Base-by-base conservation (phyloP, 1,139 yeast genomes). In the Candida sanyaensis region DNA sequence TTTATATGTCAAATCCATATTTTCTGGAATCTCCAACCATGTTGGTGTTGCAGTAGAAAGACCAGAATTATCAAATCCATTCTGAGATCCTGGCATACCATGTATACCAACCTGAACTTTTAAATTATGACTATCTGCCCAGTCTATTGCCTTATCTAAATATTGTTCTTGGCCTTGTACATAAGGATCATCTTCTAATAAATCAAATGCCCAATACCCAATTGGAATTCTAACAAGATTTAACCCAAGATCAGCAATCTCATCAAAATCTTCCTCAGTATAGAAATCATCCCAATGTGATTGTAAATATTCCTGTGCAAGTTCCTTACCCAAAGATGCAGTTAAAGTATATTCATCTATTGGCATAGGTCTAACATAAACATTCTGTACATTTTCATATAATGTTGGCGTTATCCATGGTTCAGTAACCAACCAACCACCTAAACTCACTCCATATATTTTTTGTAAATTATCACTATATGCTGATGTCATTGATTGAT, bases 81-180 rank as follows among this genome's bases (percentile, higher is more conserved):
- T 64, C 47, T 64, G 68, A 9, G 66, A 62, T 10, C 67, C 68
- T 1, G 68, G 67, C 59, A 62, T 56, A 3, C 67, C 67, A 48
- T 64, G 68, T 23, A 64, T 44, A 50, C 62, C 66, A 27, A 64
- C 49, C 47, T 58, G 63, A 2, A 61, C 61, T 43, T 54, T 50
- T 24, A 64, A 49, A 4, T 50, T 54, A 47, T 61, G 45, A 29
- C 52, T 54, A 2, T 39, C 26, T 11, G 63, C 59, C 68, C 68
- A 64, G 21, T 44, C 55, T 31, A 64, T 51, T 1, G 66, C 67
- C 29, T 44, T 43, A 41, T 63, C 67, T 40, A 64, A 54, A 45
- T 61, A 64, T 9, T 43, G 13, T 42, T 61, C 63, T 50, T 62
- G 67, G 6, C 68, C 68, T 42, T 49, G 59, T 4, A 59, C 52